These are phyloP conservation scores for Diutina scorzettiae DNA, from an alignment of 1,139 yeast species.

Conservation along the genomic window DNA sequence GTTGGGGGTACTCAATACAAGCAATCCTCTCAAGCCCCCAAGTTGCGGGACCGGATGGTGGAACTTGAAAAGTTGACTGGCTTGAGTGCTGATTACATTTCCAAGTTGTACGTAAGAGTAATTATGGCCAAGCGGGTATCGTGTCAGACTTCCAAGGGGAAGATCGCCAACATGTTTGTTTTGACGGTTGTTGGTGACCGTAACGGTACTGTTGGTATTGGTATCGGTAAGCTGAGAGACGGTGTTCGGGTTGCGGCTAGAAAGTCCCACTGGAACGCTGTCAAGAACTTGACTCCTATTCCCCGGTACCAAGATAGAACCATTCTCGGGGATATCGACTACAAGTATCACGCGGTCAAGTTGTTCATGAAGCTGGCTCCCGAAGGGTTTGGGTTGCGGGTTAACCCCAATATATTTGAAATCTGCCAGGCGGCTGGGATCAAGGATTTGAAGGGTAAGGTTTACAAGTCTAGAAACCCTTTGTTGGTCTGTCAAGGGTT, in stretches of 20 bases:
- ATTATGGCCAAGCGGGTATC: constrained; percentile 71
- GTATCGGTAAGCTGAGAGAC: constrained; percentile 85
- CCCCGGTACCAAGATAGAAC: constrained; percentile 91
- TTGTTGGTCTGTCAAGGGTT: constrained; percentile 92
- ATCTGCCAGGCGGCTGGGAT: constrained; percentile 93
- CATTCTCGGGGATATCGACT: constrained; percentile 70
- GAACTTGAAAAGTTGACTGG: constrained; percentile 67
- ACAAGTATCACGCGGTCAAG: constrained; percentile 81
- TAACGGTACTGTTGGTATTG: constrained; percentile 89
- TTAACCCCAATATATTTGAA: constrained; percentile 82
- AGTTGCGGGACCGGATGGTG: constrained; percentile 29
- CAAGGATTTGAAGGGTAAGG: constrained; percentile 83
- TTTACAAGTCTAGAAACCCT: constrained; percentile 83
- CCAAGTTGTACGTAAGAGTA: constrained; percentile 53
- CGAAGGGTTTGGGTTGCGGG: constrained; percentile 89
- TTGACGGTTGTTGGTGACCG: constrained; percentile 88
- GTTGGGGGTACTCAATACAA: neutral
- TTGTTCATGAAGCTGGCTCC: constrained; percentile 79
- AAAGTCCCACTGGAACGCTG: constrained; percentile 92
- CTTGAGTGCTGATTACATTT: constrained; percentile 52
- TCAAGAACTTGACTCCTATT: constrained; percentile 68
- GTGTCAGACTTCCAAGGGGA: constrained; percentile 91
- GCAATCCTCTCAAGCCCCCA: neutral
- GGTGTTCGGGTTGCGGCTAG: constrained; percentile 67
- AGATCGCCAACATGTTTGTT: constrained; percentile 74